Evolutionary conservation across 192 early-diverging fungal species (phyloP).

Genomic region (Diversispora epigaea): DNA sequence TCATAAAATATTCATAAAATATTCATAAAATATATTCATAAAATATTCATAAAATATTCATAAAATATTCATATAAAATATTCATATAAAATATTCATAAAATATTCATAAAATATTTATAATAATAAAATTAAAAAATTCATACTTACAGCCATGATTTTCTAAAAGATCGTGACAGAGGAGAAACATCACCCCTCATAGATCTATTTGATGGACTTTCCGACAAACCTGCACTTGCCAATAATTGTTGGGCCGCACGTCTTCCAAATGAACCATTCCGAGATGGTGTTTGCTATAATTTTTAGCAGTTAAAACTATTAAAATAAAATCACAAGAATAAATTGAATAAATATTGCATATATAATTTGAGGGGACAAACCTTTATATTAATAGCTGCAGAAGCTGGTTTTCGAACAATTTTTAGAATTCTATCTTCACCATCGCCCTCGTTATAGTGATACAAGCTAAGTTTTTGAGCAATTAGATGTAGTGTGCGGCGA

Average conservation of each 20-base stretch:
- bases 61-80: background rate
- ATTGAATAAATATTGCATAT: background rate
- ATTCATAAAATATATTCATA: no score
- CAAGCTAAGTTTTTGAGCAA: slow-evolving; percentile 70
- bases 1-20: background rate
- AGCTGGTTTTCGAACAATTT: slow-evolving; percentile 43
- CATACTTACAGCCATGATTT: slow-evolving; percentile 33
- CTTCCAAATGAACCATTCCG: slow-evolving; percentile 30
- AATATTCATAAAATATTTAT: background rate
- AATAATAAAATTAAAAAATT: no score
- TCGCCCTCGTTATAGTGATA: slow-evolving; percentile 52
- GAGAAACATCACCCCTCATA: slow-evolving; percentile 27
- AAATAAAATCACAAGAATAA: no score
- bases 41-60: background rate
- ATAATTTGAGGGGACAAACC: background rate
- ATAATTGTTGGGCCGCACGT: slow-evolving; percentile 21
- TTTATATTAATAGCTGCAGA: slow-evolving; percentile 30
- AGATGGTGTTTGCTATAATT: slow-evolving; percentile 17
- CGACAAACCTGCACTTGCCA: slow-evolving; percentile 22
- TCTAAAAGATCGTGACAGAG: slow-evolving; percentile 32
- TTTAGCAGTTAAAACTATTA: background rate
- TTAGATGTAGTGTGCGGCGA: slow-evolving; percentile 62
- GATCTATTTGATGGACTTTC: slow-evolving; percentile 34
- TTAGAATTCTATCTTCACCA: slow-evolving; percentile 47
- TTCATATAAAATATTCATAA: background rate